Evolutionary conservation across 257 asterid genomes (phyloP), one percentile per base, ranked within the genome.

Genomic region (Petunia secreta): DNA sequence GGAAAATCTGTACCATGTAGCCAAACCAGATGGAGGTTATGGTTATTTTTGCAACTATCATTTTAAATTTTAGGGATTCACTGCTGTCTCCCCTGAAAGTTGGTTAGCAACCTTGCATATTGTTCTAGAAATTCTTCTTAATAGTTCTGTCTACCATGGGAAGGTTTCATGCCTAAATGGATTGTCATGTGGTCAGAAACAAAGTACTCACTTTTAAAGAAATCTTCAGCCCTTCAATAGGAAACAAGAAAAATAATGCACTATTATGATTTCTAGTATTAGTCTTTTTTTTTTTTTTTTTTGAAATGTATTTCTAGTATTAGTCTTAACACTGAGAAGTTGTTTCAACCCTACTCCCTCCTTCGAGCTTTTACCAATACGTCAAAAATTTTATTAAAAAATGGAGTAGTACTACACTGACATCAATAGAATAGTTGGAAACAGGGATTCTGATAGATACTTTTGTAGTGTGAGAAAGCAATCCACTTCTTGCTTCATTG

Each of bases 341-440:
- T 50, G 1, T 71, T 71, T 48, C 41, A 71, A 6, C 13, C 77
- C 34, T 9, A 5, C 3, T 60, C 44, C 59, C 59, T 71, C 43
- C 43, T 25, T 71, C 60, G 48, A 48, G 77, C 44, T 48, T 71
- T 48, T 71, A 71, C 1, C 10, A 34, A 6, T 34, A 48, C 44
- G 5, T 71, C 60, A 48, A 71, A 9, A 9, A 46, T 25, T 71
- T 71, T 6, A 71, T 48, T 34, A 25, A 8, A 71, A 48, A 41
- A 48, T 71, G 77, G 16, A 71, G 77, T 41, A 71, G 59, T 48
- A 34, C 50, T 10, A 57, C 11, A 25, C 4, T 48, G 60, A 34
- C 77, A 34, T 48, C 60, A 71, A 48, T 71, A 53, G 77, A 25
- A 48, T 71, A 34, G 13, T 11, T 71, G 34, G 34, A n/a, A 71